Conservation (phyloP, 208 protist species). For the Acanthamoeba culbertsoni region DNA sequence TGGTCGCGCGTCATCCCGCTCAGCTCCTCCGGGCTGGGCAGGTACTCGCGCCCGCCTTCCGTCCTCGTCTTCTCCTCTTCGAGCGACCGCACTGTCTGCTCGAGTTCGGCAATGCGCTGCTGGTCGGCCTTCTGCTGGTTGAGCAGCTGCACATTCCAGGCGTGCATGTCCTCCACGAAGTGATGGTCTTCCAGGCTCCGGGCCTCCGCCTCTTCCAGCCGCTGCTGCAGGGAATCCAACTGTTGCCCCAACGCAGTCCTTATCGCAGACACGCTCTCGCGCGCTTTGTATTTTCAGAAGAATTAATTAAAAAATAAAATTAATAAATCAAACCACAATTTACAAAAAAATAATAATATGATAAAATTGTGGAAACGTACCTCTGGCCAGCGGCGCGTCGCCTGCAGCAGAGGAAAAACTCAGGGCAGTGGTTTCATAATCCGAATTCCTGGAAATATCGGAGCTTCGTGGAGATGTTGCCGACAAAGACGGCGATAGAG, state of each 20-base stretch:
- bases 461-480: background rate
- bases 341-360: background rate
- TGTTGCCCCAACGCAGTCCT: background rate
- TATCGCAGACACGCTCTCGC: background rate
- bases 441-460: background rate
- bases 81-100: background rate
- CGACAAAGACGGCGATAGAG: background rate
- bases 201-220: background rate
- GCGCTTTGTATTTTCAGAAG: too few relatives aligned
- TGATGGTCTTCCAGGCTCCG: background rate
- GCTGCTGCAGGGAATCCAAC: background rate
- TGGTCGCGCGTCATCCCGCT: background rate
- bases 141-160: background rate
- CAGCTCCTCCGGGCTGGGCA: background rate
- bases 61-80: background rate
- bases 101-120: constrained; percentile 7
- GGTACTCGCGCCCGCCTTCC: background rate
- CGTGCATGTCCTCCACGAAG: background rate
- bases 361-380: background rate
- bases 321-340: background rate
- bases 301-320: background rate
- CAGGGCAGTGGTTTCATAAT: background rate
- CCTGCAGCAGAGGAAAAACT: background rate
- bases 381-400: background rate
- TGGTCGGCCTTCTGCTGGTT: constrained; percentile 43